phyloP scores from a whole-genome alignment of 2,329 filamentous ascomycete genomes.

The Pyrenophora seminiperda region DNA sequence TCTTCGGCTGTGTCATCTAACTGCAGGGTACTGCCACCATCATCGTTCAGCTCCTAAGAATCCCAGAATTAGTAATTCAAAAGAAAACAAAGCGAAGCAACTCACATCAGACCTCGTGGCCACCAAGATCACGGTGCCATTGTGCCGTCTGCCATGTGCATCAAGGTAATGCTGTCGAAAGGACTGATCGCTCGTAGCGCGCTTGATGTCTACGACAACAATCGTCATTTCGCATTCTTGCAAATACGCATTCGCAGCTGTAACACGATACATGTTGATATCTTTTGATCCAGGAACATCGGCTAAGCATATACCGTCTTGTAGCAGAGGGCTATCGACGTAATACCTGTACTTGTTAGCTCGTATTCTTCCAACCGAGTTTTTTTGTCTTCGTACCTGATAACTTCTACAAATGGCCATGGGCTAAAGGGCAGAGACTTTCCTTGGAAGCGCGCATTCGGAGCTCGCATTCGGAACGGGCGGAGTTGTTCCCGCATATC shows the following conservation, averaged over 20 bases:
- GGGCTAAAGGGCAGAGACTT: slow-evolving; percentile 21
- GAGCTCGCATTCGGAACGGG: slow-evolving; percentile 18
- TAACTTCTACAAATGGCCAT: slow-evolving; percentile 30
- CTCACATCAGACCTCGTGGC: slow-evolving; percentile 25
- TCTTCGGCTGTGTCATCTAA: slow-evolving; percentile 4
- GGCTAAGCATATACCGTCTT: slow-evolving; percentile 7
- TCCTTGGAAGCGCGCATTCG: slow-evolving; percentile 13
- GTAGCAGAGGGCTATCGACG: background rate
- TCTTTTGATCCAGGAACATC: slow-evolving; percentile 27
- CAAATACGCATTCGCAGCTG: slow-evolving; percentile 18
- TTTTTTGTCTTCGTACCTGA: slow-evolving; percentile 5
- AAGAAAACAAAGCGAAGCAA: background rate
- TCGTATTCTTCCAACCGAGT: background rate
- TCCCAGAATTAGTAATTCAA: background rate
- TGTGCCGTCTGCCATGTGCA: slow-evolving; percentile 18
- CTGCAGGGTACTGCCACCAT: slow-evolving; percentile 2
- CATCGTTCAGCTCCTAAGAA: slow-evolving; percentile 12
- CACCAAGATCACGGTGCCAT: slow-evolving; percentile 29
- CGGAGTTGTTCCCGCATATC: slow-evolving; percentile 18
- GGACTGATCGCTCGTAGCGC: slow-evolving; percentile 10
- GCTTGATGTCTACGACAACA: slow-evolving; percentile 24
- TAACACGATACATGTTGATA: slow-evolving; percentile 17
- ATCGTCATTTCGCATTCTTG: slow-evolving; percentile 27
- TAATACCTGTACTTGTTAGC: background rate
- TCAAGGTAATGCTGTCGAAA: slow-evolving; percentile 19